Conservation (phyloP, 2,329 filamentous ascomycete species). For the Cadophora sp. region DNA sequence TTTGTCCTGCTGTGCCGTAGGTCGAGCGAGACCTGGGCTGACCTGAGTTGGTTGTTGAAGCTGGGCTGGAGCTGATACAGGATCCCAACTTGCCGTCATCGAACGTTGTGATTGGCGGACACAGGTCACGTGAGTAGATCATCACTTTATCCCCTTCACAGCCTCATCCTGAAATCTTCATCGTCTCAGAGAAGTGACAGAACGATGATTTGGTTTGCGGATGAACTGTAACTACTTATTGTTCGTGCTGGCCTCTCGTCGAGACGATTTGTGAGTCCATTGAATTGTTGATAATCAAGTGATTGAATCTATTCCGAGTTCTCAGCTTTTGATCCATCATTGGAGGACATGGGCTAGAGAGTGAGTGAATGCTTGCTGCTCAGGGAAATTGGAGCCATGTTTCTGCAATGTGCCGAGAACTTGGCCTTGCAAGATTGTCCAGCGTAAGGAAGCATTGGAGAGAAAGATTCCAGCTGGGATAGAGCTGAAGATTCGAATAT, state of each 20-base stretch:
- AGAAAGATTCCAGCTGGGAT: too few species aligned
- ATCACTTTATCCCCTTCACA: conserved; percentile 9
- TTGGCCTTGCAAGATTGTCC: neutral
- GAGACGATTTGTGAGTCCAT: neutral
- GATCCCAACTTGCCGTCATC: conserved; percentile 4
- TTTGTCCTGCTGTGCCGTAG: neutral
- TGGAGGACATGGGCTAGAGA: too few species aligned
- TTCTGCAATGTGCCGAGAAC: neutral
- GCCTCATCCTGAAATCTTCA: conserved; percentile 1
- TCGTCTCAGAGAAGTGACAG: conserved; percentile 1
- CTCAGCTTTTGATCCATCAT: too few species aligned
- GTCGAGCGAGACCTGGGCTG: neutral
- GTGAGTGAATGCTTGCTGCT: too few species aligned
- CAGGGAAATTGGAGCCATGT: neutral
- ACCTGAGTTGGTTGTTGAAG: neutral
- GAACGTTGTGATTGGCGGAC: neutral
- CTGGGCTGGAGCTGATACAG: conserved; percentile 6
- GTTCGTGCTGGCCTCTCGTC: neutral
- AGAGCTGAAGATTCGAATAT: neutral
- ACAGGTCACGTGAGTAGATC: neutral
- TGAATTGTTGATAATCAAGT: neutral
- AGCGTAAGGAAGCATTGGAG: neutral
- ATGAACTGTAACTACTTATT: neutral
- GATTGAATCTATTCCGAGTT: too few species aligned
- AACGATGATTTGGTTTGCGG: neutral